A percentile compares a stretch with the other conserved stretches of the same genome.
Conservation (phyloP, 768 basidiomycete species). For the Zangia roseola region DNA sequence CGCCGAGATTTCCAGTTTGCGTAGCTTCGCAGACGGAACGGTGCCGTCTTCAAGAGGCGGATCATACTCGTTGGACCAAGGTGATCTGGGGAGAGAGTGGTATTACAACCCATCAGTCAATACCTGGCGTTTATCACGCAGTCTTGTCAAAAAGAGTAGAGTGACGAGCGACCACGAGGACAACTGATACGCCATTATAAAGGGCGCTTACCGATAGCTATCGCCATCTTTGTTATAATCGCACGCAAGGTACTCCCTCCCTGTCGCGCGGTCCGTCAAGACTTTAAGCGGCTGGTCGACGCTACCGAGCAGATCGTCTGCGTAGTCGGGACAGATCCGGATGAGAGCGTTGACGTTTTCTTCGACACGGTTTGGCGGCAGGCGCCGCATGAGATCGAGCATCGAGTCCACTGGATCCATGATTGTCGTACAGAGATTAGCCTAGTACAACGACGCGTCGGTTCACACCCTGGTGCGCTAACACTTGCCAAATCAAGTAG, state of each 20-base stretch:
- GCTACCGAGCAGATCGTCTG: conserved; percentile 91
- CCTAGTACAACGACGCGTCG: conserved; percentile 2
- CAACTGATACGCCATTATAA: not conserved
- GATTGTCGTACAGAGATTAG: conserved; percentile 4
- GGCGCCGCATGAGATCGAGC: conserved; percentile 92
- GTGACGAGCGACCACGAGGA: not conserved
- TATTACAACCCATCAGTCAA: not conserved
- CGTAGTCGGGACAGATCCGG: conserved; percentile 84
- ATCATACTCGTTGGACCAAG: conserved; percentile 97
- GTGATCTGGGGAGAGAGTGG: conserved; percentile 60
- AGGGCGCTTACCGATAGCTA: conserved; percentile 61
- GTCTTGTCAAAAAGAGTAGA: not conserved
- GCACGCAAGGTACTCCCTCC: conserved; percentile 89
- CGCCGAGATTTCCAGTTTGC: conserved; percentile 88
- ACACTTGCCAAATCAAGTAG: conserved; percentile 9
- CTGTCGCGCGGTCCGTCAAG: conserved; percentile 73
- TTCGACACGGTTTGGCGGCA: conserved; percentile 89
- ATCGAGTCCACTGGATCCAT: conserved; percentile 90
- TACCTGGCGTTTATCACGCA: no score
- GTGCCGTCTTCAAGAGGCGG: conserved; percentile 90
- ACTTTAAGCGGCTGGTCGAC: conserved; percentile 93
- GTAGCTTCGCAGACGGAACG: conserved; percentile 75
- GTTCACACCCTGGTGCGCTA: not conserved
- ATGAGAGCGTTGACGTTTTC: conserved; percentile 84
- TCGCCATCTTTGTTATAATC: conserved; percentile 94